Evolutionary conservation across 495 filamentous ascomycete genomes (phyloP).

Genomic region (Podospora conica): DNA sequence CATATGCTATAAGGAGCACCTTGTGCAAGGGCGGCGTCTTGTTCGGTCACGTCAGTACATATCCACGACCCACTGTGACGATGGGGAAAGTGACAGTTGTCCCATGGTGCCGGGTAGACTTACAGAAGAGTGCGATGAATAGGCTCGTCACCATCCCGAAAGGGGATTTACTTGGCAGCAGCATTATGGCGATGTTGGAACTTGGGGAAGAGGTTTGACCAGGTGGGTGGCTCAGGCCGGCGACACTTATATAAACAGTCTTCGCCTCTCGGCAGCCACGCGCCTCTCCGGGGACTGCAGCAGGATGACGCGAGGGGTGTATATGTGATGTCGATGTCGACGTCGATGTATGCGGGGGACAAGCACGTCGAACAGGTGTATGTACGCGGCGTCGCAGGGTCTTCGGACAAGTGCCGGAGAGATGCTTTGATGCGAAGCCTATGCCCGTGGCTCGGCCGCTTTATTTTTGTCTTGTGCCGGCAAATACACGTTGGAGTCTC

Average conservation of each 20-base stretch:
- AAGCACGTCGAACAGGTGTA: neutral
- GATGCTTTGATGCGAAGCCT: neutral
- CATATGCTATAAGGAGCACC: conserved; percentile 24
- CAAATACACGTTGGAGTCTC: neutral
- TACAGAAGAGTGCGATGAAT: conserved; percentile 18
- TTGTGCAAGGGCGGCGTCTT: conserved; percentile 18
- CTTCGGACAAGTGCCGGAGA: neutral
- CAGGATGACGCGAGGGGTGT: neutral
- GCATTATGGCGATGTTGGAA: neutral
- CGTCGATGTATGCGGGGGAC: neutral
- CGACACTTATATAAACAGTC: neutral
- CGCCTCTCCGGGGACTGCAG: neutral
- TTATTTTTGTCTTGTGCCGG: neutral
- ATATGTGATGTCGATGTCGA: neutral
- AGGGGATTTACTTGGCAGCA: neutral
- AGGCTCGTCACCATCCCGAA: neutral
- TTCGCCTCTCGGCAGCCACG: neutral
- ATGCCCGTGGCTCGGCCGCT: neutral
- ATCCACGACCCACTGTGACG: neutral
- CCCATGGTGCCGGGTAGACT: conserved; percentile 4
- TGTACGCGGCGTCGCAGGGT: neutral
- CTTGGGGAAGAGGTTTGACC: neutral
- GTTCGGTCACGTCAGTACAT: neutral
- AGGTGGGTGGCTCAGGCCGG: neutral
- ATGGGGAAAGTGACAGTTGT: too few species aligned